These are phyloP conservation scores for Entomortierella parvispora DNA, from an alignment of 192 early-diverging fungal species.

Conservation along the genomic window DNA sequence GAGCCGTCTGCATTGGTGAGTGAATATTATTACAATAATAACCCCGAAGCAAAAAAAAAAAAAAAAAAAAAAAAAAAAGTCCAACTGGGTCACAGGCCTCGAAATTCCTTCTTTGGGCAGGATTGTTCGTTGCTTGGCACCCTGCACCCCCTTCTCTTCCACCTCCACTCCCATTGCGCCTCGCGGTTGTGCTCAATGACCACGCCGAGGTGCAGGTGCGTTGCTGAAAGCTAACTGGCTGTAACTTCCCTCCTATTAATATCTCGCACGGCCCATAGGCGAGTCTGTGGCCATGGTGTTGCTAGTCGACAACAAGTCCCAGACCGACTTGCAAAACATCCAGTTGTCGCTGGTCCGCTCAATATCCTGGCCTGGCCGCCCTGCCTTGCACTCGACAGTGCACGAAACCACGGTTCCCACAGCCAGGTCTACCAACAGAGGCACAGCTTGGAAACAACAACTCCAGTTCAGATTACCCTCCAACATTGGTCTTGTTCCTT, in stretches of 20 bases:
- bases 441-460: slow-evolving; percentile 30
- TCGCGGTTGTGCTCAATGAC: neutral
- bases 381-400: neutral
- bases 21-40: neutral
- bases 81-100: neutral
- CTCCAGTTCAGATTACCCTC: slow-evolving; percentile 26
- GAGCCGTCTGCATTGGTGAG: slow-evolving; percentile 31
- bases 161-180: neutral
- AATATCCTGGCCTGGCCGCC: slow-evolving; percentile 2
- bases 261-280: neutral
- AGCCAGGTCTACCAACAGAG: slow-evolving; percentile 13
- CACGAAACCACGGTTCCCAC: slow-evolving; percentile 29
- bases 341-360: slow-evolving; percentile 26
- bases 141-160: neutral
- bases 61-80: too few relatives aligned
- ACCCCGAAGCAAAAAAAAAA: neutral
- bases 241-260: neutral
- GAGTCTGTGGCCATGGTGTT: slow-evolving; percentile 24
- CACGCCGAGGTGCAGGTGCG: neutral
- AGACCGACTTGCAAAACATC: slow-evolving; percentile 20
- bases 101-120: too few relatives aligned
- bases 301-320: slow-evolving; percentile 19
- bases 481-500: slow-evolving; percentile 12
- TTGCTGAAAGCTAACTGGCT: slow-evolving; percentile 6
- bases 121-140: neutral